Conservation (phyloP, 371 early-diverging fungal genomes). For the Catenaria anguillulae region DNA sequence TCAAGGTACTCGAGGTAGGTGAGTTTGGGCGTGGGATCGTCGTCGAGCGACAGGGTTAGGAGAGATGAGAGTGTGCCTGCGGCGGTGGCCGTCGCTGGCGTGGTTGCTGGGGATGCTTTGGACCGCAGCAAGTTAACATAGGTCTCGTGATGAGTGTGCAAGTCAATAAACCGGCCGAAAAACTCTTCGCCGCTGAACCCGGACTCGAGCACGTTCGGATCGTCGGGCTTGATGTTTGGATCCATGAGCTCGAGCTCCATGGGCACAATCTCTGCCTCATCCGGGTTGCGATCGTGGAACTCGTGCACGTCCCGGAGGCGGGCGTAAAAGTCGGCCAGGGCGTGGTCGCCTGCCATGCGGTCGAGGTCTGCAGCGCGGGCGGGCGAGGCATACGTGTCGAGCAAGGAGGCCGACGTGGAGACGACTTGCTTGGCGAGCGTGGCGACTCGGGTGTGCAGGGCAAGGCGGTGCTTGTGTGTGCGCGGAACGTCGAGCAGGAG, state of each 20-base stretch:
- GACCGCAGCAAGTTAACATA: constrained; percentile 66
- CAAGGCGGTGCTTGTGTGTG: constrained; percentile 60
- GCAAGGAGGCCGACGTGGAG: constrained; percentile 39
- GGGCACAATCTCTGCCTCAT: constrained; percentile 55
- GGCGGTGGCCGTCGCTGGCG: too few relatives aligned
- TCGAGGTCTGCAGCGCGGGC: constrained; percentile 54
- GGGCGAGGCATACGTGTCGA: constrained; percentile 42
- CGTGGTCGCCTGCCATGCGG: constrained; percentile 48
- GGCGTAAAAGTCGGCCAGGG: constrained; percentile 74
- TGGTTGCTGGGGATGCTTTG: too few relatives aligned
- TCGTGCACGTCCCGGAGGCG: constrained; percentile 68
- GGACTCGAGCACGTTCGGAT: constrained; percentile 44
- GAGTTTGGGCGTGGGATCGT: constrained; percentile 45
- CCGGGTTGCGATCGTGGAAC: constrained; percentile 67
- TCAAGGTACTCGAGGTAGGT: constrained; percentile 67
- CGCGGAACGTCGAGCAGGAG: constrained; percentile 58
- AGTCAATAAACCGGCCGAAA: constrained; percentile 71
- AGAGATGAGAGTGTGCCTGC: too few relatives aligned
- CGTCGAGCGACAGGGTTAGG: too few relatives aligned
- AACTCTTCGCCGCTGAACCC: constrained; percentile 86
- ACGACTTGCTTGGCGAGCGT: constrained; percentile 56
- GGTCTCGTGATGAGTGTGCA: constrained; percentile 53
- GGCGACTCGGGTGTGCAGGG: constrained; percentile 66
- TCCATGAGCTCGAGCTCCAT: constrained; percentile 61
- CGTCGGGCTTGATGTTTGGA: constrained; percentile 34